Percentiles rank a stretch among this genome's conserved stretches.
Conservation (phyloP, 371 early-diverging fungal genomes). For the Mucor plumbeus region DNA sequence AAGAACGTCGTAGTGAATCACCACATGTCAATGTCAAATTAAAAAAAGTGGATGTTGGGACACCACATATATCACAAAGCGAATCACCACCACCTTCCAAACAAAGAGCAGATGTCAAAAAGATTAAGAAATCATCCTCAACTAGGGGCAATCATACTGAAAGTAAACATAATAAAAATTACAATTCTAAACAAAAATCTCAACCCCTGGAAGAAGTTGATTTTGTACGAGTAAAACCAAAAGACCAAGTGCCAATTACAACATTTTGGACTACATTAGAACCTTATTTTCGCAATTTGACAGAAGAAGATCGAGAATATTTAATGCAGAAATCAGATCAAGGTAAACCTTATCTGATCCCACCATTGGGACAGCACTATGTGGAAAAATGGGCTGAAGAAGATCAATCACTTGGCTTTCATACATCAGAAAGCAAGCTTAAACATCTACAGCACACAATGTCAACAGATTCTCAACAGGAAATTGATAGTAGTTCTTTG, state of each 20-base stretch:
- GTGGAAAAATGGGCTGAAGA: conserved; percentile 85
- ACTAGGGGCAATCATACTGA: conserved; percentile 1
- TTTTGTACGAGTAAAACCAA: conserved; percentile 49
- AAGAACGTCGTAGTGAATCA: conserved; percentile 37
- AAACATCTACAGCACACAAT: conserved; percentile 7
- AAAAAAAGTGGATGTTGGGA: conserved; percentile 33
- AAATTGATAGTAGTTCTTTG: conserved; percentile 65
- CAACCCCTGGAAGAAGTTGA: conserved; percentile 37
- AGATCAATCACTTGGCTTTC: conserved; percentile 44
- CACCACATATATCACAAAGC: conserved; percentile 27
- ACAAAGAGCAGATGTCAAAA: conserved; percentile 28
- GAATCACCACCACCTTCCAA: conserved; percentile 38
- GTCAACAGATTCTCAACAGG: conserved; percentile 57
- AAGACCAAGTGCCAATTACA: conserved; percentile 78
- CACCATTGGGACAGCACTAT: conserved; percentile 80
- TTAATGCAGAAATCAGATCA: conserved; percentile 72
- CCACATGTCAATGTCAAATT: conserved; percentile 39
- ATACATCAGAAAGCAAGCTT: conserved; percentile 8
- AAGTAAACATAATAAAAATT: background rate
- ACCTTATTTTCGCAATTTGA: conserved; percentile 80
- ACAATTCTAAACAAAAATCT: background rate
- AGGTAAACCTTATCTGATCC: conserved; percentile 72
- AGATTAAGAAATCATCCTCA: conserved; percentile 10
- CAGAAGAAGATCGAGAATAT: conserved; percentile 78
- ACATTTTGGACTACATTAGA: conserved; percentile 85